phyloP scores from a whole-genome alignment of 75 land plant species.

The Pinus taeda region DNA sequence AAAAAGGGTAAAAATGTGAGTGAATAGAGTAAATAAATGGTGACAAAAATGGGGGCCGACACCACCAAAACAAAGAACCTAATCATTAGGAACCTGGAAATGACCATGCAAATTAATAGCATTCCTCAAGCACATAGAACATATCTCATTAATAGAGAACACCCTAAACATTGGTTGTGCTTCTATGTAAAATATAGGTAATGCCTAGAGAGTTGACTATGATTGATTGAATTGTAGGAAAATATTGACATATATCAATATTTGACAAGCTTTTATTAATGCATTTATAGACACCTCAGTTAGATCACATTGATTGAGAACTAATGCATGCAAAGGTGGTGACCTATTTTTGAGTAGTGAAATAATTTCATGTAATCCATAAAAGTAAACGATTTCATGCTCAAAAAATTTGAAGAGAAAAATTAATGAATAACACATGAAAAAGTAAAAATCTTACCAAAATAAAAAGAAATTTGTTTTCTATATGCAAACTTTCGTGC shows the following conservation, averaged over 20 bases:
- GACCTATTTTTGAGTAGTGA: constrained; percentile 25
- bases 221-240: neutral
- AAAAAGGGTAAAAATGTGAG: too few relatives aligned
- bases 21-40: too few relatives aligned
- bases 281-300: constrained; percentile 22
- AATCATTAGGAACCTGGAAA: constrained; percentile 11
- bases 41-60: too few relatives aligned
- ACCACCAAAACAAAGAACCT: neutral
- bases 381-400: too few relatives aligned
- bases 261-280: constrained; percentile 29
- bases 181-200: neutral
- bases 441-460: too few relatives aligned
- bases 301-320: constrained; percentile 35
- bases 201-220: too few relatives aligned
- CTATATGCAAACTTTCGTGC: too few relatives aligned
- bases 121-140: neutral
- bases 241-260: constrained; percentile 24
- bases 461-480: too few relatives aligned
- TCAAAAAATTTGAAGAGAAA: too few relatives aligned
- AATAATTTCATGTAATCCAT: too few relatives aligned
- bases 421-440: too few relatives aligned
- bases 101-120: constrained; percentile 14
- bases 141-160: neutral
- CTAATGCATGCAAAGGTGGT: constrained; percentile 31
- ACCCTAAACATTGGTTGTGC: neutral